Base-by-base conservation (phyloP, 225 moss, liverwort and hornwort species). In the Pseudoscleropodium purum region DNA sequence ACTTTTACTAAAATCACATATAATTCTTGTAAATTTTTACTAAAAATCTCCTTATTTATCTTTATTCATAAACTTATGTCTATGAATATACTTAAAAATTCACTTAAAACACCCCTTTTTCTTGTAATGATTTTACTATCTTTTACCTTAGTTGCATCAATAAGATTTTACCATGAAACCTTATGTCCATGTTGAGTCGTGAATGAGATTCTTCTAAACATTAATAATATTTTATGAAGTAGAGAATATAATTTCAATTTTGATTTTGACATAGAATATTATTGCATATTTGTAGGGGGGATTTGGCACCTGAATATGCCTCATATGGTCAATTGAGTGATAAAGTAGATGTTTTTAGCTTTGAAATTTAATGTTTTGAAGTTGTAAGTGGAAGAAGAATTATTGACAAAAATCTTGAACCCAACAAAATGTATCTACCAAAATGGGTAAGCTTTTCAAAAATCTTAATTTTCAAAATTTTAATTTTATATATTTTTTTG, bases 261-360 rank as follows among this genome's bases (percentile, higher is more conserved):
- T 54, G 29, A 11, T 86, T 61, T 1, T 72, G 4, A 79, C 2
- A 33, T 25, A 6, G 7, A 69, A 12, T 63, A 60, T 39, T 18
- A 20, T 59, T 85, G 63, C 30, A 11, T 83, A 47, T 34, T 31
- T 29, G 81, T 4, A 92, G 88, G 20, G 90, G 89, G 0, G 90
- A 93, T 41, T 24, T 93, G 68, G 91, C 91, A 84, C 93, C 91
- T 2, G 88, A 91, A 64, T 89, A 92, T 92, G 84, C 86, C 3
- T 82, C 79, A 7, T 82, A 27, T 5, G 86, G 90, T 36, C 83
- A 88, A 10, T 29, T 92, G 37, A 90, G 90, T 86, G 90, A 90
- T 13, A 92, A 92, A 90, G 83, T 86, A 5, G 90, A 92, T 56
- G 77, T 92, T 65, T 92, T 69, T 27, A 92, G 92, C 83, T 92